phyloP scores from a whole-genome alignment of 768 basidiomycete species.

The Tulasnella calospora region DNA sequence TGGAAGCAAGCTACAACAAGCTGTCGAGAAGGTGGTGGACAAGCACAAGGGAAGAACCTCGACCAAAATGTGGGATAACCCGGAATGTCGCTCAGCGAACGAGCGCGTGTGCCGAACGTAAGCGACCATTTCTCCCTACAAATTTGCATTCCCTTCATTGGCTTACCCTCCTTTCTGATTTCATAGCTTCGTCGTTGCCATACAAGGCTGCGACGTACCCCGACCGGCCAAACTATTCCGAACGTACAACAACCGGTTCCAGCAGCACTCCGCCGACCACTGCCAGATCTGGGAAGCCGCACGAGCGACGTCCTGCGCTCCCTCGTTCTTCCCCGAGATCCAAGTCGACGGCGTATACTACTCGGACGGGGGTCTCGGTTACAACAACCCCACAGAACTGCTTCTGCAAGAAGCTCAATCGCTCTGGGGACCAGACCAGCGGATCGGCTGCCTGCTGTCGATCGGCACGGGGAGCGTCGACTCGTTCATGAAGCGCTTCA shows the following conservation, averaged over 20 bases:
- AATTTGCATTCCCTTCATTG: neutral
- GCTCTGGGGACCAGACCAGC: neutral
- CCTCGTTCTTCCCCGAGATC: conserved; percentile 18
- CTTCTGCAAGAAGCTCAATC: neutral
- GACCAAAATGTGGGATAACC: neutral
- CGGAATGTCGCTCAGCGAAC: conserved; percentile 13
- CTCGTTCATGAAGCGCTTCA: neutral
- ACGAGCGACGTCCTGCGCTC: conserved; percentile 11
- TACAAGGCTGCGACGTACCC: conserved; percentile 19
- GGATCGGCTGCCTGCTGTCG: neutral
- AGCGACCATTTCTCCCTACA: neutral
- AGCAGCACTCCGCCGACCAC: neutral
- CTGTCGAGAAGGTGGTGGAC: neutral
- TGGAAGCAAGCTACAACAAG: neutral
- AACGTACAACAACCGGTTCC: conserved; percentile 23
- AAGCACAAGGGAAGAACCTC: neutral
- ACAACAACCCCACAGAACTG: neutral
- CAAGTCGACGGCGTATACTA: neutral
- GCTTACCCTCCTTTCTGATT: neutral
- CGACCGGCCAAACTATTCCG: conserved; percentile 25
- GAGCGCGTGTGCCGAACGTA: conserved; percentile 22
- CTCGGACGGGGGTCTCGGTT: neutral
- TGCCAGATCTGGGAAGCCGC: conserved; percentile 16
- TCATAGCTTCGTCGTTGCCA: conserved; percentile 29
- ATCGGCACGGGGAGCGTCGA: neutral